Evolutionary conservation across 352 stramenopile genomes (phyloP).

Genomic region (Phytophthora melonis): DNA sequence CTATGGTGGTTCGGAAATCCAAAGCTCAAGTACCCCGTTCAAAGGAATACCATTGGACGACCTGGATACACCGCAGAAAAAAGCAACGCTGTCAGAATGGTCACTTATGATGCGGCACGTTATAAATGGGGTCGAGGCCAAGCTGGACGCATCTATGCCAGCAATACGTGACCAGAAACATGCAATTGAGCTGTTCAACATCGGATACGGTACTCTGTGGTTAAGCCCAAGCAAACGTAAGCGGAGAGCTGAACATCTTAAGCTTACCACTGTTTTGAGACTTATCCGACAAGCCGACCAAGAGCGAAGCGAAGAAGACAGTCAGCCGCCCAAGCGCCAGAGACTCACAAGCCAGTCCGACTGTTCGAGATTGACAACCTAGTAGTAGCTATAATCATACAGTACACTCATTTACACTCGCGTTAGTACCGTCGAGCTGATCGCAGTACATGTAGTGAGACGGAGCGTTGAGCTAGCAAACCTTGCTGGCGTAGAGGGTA

Average conservation of each 20-base stretch:
- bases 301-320: neutral
- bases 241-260: neutral
- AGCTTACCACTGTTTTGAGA: neutral
- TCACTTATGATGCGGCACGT: slow-evolving; percentile 14
- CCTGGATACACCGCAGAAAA: slow-evolving; percentile 3
- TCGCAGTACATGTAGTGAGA: too few species aligned
- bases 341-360: too few species aligned
- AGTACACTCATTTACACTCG: too few species aligned
- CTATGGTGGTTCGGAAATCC: slow-evolving; percentile 11
- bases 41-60: slow-evolving; percentile 3
- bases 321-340: neutral
- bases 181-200: neutral
- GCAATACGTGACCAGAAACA: neutral
- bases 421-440: too few species aligned
- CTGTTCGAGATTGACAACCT: too few species aligned
- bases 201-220: neutral
- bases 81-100: slow-evolving; percentile 11
- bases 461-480: too few species aligned
- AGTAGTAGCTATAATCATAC: too few species aligned
- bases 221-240: neutral
- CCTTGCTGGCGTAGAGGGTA: too few species aligned
- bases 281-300: neutral
- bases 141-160: neutral
- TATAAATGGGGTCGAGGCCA: slow-evolving; percentile 6
- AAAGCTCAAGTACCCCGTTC: neutral